These are phyloP conservation scores for Colletotrichum lentis DNA, from an alignment of 2,329 filamentous ascomycete genomes.

Conservation along the genomic window DNA sequence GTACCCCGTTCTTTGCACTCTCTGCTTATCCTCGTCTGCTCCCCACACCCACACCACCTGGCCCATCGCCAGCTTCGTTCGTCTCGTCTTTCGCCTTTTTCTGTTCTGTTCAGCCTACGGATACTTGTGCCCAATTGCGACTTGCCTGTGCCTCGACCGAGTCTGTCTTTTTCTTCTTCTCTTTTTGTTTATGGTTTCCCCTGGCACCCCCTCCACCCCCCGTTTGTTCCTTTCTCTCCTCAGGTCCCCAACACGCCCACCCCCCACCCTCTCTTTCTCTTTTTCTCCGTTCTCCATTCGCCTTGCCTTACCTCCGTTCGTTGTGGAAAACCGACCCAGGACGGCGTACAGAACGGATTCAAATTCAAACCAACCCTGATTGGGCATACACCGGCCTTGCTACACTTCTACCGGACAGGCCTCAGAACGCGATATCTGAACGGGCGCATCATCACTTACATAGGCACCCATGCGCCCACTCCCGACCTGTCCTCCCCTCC, in stretches of 20 bases:
- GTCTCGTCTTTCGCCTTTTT: no score
- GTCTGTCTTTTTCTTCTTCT: constrained; percentile 3
- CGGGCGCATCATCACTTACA: constrained; percentile 19
- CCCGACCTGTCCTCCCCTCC: constrained; percentile 2
- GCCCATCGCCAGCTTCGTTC: background rate
- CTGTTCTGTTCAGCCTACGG: no score
- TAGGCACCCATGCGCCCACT: constrained; percentile 24
- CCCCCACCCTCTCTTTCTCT: background rate
- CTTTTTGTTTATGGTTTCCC: background rate
- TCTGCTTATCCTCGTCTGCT: background rate
- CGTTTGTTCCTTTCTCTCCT: constrained; percentile 12
- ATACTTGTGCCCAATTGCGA: no score
- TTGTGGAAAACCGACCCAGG: constrained; percentile 17
- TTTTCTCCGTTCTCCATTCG: background rate
- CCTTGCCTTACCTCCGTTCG: constrained; percentile 1
- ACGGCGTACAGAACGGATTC: constrained; percentile 6
- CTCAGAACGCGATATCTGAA: background rate
- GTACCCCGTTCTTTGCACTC: constrained; percentile 4
- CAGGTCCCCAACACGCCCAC: background rate
- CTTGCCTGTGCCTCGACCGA: no score
- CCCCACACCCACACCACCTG: constrained; percentile 1
- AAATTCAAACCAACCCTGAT: background rate
- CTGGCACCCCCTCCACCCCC: background rate
- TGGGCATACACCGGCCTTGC: background rate
- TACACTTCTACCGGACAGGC: background rate